A percentile compares a stretch with the other conserved stretches of the same genome.
These are phyloP conservation scores for Monosporascus sp. DNA, from an alignment of 2,329 filamentous ascomycete genomes.

Conservation along the genomic window DNA sequence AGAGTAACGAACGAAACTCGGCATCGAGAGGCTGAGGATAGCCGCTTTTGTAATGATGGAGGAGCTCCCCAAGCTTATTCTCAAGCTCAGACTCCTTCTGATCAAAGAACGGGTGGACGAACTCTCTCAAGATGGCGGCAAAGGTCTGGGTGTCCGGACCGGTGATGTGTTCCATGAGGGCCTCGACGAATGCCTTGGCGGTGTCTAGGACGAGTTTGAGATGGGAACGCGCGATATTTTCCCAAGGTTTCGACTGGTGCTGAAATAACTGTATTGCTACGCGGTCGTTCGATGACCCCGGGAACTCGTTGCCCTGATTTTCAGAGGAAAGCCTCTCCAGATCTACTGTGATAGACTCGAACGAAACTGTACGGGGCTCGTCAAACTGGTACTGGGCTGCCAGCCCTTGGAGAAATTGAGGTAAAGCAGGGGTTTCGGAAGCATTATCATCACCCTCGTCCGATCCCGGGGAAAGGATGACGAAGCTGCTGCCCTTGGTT, in stretches of 20 bases:
- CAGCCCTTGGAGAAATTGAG: slow-evolving; percentile 25
- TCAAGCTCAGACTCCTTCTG: slow-evolving; percentile 20
- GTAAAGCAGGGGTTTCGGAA: neutral
- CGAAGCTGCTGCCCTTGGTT: slow-evolving; percentile 21
- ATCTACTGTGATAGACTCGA: slow-evolving; percentile 12
- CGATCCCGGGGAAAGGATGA: slow-evolving; percentile 8
- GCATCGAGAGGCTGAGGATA: slow-evolving; percentile 27
- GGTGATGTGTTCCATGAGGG: slow-evolving; percentile 28
- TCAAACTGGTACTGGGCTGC: slow-evolving; percentile 26
- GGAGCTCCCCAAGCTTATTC: slow-evolving; percentile 34
- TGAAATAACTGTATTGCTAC: slow-evolving; percentile 36
- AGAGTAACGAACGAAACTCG: slow-evolving; percentile 22
- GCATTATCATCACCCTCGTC: neutral
- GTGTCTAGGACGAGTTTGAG: slow-evolving; percentile 24
- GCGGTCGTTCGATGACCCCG: slow-evolving; percentile 31
- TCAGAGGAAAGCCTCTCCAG: slow-evolving; percentile 27
- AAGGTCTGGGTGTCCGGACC: slow-evolving; percentile 19
- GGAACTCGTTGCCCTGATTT: slow-evolving; percentile 37
- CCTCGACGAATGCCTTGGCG: slow-evolving; percentile 32
- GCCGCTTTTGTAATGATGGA: slow-evolving; percentile 31
- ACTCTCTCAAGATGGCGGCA: slow-evolving; percentile 16
- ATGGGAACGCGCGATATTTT: slow-evolving; percentile 30
- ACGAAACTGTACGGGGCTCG: slow-evolving; percentile 18
- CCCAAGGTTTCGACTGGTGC: slow-evolving; percentile 34
- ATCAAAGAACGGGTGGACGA: slow-evolving; percentile 22